Conservation (phyloP, 768 basidiomycete species). For the Boletus insuetus region DNA sequence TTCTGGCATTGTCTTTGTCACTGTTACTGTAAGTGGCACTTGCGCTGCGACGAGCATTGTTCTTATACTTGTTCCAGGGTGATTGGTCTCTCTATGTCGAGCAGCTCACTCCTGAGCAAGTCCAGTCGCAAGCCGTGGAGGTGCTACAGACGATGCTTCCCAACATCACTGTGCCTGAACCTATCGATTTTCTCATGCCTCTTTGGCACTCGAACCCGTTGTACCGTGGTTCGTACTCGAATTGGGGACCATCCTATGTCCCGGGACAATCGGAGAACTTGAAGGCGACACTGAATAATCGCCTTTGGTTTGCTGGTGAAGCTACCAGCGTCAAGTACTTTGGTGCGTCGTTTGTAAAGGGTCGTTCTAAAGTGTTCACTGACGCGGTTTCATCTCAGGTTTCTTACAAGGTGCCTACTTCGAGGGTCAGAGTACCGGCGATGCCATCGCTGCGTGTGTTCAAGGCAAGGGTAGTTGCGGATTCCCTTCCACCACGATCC, state of each 20-base stretch:
- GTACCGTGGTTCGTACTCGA: constrained; percentile 51
- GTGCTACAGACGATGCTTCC: constrained; percentile 64
- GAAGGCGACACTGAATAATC: constrained; percentile 47
- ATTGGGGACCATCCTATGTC: constrained; percentile 65
- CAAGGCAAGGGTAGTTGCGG: constrained; percentile 22
- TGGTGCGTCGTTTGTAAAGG: constrained; percentile 39
- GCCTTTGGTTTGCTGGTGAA: constrained; percentile 64
- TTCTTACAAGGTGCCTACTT: constrained; percentile 59
- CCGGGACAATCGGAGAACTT: constrained; percentile 54
- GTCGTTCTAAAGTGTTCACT: not conserved
- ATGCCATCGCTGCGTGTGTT: constrained; percentile 43
- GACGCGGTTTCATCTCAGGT: constrained; percentile 31
- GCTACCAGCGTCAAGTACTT: constrained; percentile 57
- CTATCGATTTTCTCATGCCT: constrained; percentile 53
- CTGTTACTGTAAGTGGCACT: constrained; percentile 22
- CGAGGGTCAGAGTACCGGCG: constrained; percentile 46
- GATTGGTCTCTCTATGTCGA: constrained; percentile 62
- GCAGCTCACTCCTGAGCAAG: constrained; percentile 42
- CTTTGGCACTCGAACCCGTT: constrained; percentile 53
- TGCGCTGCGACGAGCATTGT: not conserved
- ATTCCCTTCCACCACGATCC: constrained; percentile 25
- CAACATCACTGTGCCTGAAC: constrained; percentile 49
- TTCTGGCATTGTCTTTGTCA: constrained; percentile 44
- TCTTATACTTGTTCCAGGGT: constrained; percentile 38
- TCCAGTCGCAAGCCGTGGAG: constrained; percentile 51